Evolutionary conservation across 2,329 filamentous ascomycete genomes (phyloP).

Genomic region (Berkeleyomyces basicola): DNA sequence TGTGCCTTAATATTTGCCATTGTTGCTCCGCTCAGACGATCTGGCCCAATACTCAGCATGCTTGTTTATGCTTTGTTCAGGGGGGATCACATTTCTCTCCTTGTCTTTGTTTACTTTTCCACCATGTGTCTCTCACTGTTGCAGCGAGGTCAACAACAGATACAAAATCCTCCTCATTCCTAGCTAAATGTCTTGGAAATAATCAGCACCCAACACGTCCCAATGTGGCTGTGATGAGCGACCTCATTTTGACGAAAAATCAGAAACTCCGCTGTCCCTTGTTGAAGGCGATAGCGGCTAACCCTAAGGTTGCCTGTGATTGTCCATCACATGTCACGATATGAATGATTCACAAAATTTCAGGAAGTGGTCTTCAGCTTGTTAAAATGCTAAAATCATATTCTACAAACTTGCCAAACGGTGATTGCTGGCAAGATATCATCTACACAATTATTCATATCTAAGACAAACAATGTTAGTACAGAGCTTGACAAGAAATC

Average conservation of each 20-base stretch:
- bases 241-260: neutral
- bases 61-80: neutral
- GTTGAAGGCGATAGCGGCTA: neutral
- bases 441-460: neutral
- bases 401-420: too few species aligned
- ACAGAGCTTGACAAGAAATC: neutral
- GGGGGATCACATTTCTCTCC: neutral
- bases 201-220: neutral
- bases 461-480: neutral
- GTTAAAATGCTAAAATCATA: too few species aligned
- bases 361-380: too few species aligned
- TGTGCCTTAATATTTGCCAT: neutral
- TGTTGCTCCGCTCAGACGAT: neutral
- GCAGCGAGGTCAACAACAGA: neutral
- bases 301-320: neutral
- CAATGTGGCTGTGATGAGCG: neutral
- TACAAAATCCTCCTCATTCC: neutral
- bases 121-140: neutral
- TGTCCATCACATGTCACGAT: too few species aligned
- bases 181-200: neutral
- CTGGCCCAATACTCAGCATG: neutral
- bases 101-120: neutral
- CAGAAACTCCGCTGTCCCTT: too few species aligned
- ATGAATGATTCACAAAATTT: too few species aligned
- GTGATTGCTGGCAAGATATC: neutral